A percentile compares a stretch with the other conserved stretches of the same genome.
Conservation (phyloP, 352 stramenopile species). For the Globisporangium splendens region DNA sequence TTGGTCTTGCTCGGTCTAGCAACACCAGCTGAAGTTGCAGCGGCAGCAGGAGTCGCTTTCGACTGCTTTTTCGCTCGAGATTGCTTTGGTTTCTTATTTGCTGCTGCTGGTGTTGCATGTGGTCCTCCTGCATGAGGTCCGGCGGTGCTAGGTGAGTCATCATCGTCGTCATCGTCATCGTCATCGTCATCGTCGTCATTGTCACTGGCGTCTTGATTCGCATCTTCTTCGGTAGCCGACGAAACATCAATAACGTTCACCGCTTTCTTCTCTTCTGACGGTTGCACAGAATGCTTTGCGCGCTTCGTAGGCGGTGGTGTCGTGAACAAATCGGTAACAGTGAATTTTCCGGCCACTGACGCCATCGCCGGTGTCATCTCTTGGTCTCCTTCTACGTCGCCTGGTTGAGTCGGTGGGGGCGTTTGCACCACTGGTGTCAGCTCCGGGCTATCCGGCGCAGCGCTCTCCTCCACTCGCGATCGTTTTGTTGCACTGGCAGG, state of each 20-base stretch:
- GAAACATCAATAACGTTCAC: background rate
- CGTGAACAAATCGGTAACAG: slow-evolving; percentile 10
- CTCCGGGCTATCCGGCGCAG: background rate
- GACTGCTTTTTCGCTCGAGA: background rate
- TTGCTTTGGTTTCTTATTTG: background rate
- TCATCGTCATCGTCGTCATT: background rate
- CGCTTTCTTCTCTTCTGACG: background rate
- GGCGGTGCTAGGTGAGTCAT: background rate
- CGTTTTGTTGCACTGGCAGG: slow-evolving; percentile 6
- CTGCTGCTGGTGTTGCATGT: background rate
- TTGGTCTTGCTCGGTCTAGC: background rate
- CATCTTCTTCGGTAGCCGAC: background rate
- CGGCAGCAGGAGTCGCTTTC: background rate
- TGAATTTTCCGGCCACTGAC: background rate
- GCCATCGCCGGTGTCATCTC: background rate
- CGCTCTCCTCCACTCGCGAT: background rate
- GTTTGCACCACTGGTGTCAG: background rate
- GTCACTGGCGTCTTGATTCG: background rate
- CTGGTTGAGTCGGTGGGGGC: background rate
- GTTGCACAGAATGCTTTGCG: background rate
- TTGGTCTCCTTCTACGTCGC: background rate
- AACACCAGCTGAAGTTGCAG: background rate
- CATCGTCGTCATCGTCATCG: background rate
- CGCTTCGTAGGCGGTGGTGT: slow-evolving; percentile 17
- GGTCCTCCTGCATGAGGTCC: background rate